These are phyloP conservation scores for Sporothrix euskadiensis DNA, from an alignment of 2,329 filamentous ascomycete species.

Conservation along the genomic window DNA sequence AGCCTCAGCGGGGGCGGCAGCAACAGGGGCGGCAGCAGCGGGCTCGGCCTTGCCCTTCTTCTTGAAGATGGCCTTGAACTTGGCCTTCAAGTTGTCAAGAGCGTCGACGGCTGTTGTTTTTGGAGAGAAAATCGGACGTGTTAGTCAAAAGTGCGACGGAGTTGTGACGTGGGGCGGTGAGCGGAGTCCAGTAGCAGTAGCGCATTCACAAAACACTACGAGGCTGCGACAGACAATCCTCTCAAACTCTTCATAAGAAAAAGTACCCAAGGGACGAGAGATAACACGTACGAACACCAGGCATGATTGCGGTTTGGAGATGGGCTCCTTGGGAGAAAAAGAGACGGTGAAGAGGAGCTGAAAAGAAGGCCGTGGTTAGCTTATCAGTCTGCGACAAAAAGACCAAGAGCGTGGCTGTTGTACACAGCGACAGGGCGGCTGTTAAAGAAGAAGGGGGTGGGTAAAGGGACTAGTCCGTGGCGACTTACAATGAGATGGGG, in stretches of 20 bases:
- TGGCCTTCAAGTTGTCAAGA: constrained; percentile 57
- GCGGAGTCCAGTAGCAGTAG: neutral
- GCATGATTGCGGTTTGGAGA: constrained; percentile 49
- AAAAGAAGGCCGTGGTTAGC: constrained; percentile 1
- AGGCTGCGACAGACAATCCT: neutral
- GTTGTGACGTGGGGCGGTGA: neutral
- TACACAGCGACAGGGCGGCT: neutral
- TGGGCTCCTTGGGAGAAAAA: neutral
- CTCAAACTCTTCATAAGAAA: neutral
- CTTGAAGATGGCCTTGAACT: constrained; percentile 56
- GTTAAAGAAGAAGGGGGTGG: neutral
- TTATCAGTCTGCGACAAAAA: neutral
- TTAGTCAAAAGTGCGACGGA: constrained; percentile 8
- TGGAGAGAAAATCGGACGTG: neutral
- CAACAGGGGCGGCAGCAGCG: constrained; percentile 28
- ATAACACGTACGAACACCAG: constrained; percentile 53
- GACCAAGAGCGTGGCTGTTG: neutral
- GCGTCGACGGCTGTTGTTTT: constrained; percentile 48
- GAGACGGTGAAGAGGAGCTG: neutral
- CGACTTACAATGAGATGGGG: constrained; percentile 19
- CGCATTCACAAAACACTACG: neutral
- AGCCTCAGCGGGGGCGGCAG: constrained; percentile 20
- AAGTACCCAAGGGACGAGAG: neutral
- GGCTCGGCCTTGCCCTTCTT: constrained; percentile 42
- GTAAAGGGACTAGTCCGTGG: neutral